Evolutionary conservation across 2,329 filamentous ascomycete genomes (phyloP).

Genomic region (Raffaelea arxii): DNA sequence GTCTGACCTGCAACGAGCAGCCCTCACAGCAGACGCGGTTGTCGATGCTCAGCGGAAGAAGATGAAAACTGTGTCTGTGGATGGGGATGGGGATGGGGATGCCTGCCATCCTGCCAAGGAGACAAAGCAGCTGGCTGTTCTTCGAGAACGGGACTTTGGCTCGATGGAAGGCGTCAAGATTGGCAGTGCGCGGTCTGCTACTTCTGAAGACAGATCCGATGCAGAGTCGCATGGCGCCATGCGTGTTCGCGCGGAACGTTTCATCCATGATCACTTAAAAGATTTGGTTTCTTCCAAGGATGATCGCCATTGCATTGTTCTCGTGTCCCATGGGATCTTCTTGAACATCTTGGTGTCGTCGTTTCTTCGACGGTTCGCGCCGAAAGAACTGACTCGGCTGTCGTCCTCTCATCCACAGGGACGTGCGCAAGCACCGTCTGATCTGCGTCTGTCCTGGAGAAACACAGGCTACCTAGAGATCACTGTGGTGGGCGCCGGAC

Average conservation of each 20-base stretch:
- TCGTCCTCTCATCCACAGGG: constrained; percentile 8
- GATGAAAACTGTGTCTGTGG: no score
- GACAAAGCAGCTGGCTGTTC: constrained; percentile 30
- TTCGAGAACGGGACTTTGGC: constrained; percentile 70
- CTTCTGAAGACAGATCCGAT: constrained; percentile 25
- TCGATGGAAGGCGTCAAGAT: constrained; percentile 57
- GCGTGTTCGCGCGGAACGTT: constrained; percentile 51
- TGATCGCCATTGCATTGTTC: constrained; percentile 43
- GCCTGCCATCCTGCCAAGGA: no score
- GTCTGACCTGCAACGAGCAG: constrained; percentile 67
- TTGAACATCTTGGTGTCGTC: constrained; percentile 58
- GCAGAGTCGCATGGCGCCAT: constrained; percentile 62
- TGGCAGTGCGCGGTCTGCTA: constrained; percentile 19
- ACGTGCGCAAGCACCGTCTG: constrained; percentile 10
- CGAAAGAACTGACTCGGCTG: constrained; percentile 13
- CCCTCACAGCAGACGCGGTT: constrained; percentile 59
- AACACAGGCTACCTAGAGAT: constrained; percentile 41
- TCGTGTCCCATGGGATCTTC: constrained; percentile 80
- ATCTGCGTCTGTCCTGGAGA: constrained; percentile 32
- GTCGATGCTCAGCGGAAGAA: constrained; percentile 39
- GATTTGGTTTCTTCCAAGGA: no score
- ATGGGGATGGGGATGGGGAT: no score
- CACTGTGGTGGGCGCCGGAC: constrained; percentile 5
- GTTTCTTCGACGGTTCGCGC: constrained; percentile 45
- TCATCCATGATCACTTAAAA: constrained; percentile 55